A percentile compares a stretch with the other conserved stretches of the same genome.
phyloP scores from a whole-genome alignment of 345 rosid genomes.

The Aquilaria sinensis region DNA sequence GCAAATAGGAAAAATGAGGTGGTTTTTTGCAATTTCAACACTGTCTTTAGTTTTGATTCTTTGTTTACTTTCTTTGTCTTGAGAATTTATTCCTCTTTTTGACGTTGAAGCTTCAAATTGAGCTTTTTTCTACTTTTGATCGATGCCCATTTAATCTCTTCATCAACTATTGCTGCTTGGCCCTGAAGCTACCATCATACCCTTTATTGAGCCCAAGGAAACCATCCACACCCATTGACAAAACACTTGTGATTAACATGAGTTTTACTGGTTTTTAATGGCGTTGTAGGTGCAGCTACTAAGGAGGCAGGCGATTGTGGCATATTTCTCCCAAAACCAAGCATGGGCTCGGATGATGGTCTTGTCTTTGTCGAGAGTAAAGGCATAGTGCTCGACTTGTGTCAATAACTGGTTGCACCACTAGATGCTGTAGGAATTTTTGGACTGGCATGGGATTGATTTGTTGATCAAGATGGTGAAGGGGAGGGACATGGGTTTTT shows the following conservation, averaged over 20 bases:
- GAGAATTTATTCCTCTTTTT: too few species aligned
- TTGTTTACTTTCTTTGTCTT: too few species aligned
- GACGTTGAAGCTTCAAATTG: too few species aligned
- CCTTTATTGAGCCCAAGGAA: conserved; percentile 26
- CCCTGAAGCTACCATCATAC: conserved; percentile 47
- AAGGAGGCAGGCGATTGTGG: conserved; percentile 85
- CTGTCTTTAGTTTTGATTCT: too few species aligned
- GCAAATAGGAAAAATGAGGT: too few species aligned
- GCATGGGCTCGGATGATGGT: conserved; percentile 78
- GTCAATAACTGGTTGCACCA: conserved; percentile 98
- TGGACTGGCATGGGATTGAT: conserved; percentile 88
- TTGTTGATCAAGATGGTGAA: conserved; percentile 71
- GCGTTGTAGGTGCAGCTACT: conserved; percentile 93
- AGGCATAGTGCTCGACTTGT: conserved; percentile 83
- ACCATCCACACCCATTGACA: conserved; percentile 31
- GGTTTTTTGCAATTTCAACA: too few species aligned
- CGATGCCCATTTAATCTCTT: conserved; percentile 30
- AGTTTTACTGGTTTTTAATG: conserved; percentile 93
- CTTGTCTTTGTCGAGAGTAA: conserved; percentile 67
- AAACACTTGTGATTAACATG: conserved; percentile 71
- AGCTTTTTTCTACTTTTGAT: too few species aligned
- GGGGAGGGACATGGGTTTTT: conserved; percentile 36
- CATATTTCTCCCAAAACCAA: conserved; percentile 89
- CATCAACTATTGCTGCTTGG: conserved; percentile 36
- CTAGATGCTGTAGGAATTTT: conserved; percentile 76